Conservation (phyloP, 2,329 filamentous ascomycete species). For the Colletotrichum sp. region DNA sequence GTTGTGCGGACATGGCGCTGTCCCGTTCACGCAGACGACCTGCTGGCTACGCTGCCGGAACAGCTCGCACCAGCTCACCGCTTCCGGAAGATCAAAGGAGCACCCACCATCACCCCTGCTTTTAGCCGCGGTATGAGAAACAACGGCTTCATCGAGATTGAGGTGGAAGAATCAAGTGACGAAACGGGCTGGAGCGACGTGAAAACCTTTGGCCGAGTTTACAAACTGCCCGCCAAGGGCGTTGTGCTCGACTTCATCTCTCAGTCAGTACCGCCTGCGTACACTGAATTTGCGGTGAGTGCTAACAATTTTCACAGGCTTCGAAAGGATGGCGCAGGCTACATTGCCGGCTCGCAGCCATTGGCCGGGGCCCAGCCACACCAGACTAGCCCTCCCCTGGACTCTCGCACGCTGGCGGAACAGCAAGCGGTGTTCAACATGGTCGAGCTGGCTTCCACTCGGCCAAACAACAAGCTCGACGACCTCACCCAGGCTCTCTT, state of each 20-base stretch:
- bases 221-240: conserved; percentile 66
- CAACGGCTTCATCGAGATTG: conserved; percentile 74
- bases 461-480: conserved; percentile 49
- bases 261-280: conserved; percentile 46
- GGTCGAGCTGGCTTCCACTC: conserved; percentile 56
- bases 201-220: conserved; percentile 66
- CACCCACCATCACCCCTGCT: conserved; percentile 53
- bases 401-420: conserved; percentile 57
- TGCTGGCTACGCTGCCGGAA: conserved; percentile 64
- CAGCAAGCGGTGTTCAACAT: conserved; percentile 71
- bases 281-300: neutral
- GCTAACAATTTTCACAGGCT: conserved; percentile 29
- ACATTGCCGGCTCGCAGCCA: conserved; percentile 29
- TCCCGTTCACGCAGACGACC: conserved; percentile 82
- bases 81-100: conserved; percentile 64
- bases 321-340: conserved; percentile 41
- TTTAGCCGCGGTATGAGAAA: conserved; percentile 70
- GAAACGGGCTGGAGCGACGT: conserved; percentile 62
- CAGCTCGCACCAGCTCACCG: conserved; percentile 64
- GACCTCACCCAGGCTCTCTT: conserved; percentile 65
- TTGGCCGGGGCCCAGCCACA: conserved; percentile 19
- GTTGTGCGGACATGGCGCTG: conserved; percentile 83
- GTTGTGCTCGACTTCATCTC: conserved; percentile 76
- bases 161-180: conserved; percentile 62
- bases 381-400: conserved; percentile 34